Evolutionary conservation across 495 filamentous ascomycete genomes (phyloP), one percentile per base, ranked within the genome.

Genomic region (Aspergillus diversus): DNA sequence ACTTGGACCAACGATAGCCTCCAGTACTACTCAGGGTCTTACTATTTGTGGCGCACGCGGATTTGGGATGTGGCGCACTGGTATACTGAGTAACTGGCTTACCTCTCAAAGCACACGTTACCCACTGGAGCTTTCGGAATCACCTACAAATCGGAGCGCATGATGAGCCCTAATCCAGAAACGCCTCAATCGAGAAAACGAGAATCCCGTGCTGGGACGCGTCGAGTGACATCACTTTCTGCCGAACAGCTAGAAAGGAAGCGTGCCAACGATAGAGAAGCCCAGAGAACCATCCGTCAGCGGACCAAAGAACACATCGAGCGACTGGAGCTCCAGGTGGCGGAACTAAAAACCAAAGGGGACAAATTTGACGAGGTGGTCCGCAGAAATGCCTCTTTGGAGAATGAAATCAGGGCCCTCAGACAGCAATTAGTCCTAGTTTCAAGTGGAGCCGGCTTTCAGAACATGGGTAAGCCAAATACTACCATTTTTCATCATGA

Each of bases 201-300:
- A 53, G 81, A 83, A 51, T 83, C 85, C 27, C 79, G 86, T 63
- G 83, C 84, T 15, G 85, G 86, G 3, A 84, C 84, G 33, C 77
- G 86, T 60, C 87, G 83, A 65, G 86, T 88, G 37, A 79, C 83
- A 6, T 81, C 81, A 3, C 72, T 88, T 54, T 84, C 83, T 5
- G 78, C 80, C 31, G 84, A 85, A 47, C 85, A 88, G 64, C 74
- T 88, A 31, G 86, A 88, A 60, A 77, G 85, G 50, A 88, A 88
- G 65, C 81, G 86, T 56, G 84, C 84, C 54, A 87, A 87, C 69
- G 86, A 88, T 63, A 83, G 86, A 50, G 86, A 88, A 66, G 85
- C 86, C 33, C 86, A 88, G 64, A 77, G 84, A 61, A 83, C 82
- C n/a, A 88, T 86, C 62, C 82, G 85, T 17, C 82, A 85, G 61